phyloP scores from a whole-genome alignment of 2,329 filamentous ascomycete genomes.

The Cercospora sojina region DNA sequence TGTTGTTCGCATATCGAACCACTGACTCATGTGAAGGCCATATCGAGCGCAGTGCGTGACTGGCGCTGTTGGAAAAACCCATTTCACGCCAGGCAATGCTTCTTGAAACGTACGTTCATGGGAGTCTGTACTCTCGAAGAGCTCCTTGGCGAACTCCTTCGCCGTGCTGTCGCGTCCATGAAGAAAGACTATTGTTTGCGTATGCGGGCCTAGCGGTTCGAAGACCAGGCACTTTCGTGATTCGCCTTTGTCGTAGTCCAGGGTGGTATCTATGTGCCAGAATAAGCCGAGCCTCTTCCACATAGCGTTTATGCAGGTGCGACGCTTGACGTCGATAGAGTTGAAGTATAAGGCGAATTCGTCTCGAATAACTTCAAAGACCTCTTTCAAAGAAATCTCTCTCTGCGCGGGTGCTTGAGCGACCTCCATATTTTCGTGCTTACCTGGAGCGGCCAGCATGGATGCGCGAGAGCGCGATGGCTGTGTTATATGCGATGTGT shows the following conservation, averaged over 20 bases:
- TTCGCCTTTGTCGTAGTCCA: background rate
- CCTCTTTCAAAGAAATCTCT: conserved; percentile 3
- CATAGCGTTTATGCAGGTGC: conserved; percentile 7
- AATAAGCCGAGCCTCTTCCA: conserved; percentile 10
- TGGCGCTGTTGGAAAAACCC: conserved; percentile 39
- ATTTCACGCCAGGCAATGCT: conserved; percentile 39
- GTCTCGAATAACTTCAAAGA: conserved; percentile 6
- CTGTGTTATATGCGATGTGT: background rate
- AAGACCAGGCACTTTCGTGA: conserved; percentile 1
- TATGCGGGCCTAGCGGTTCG: conserved; percentile 35
- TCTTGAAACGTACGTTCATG: conserved; percentile 34
- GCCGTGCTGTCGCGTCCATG: conserved; percentile 47
- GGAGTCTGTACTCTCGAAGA: conserved; percentile 41
- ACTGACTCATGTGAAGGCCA: conserved; percentile 37
- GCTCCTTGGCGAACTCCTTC: conserved; percentile 43
- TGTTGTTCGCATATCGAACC: conserved; percentile 41
- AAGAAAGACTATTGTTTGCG: conserved; percentile 50
- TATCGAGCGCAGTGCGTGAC: conserved; percentile 30
- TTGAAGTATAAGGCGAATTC: conserved; percentile 5
- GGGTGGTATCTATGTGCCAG: background rate
- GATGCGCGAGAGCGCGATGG: background rate
- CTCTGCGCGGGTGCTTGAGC: background rate
- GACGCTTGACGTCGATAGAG: conserved; percentile 7
- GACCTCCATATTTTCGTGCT: background rate
- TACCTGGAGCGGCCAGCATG: background rate